Evolutionary conservation across 2,329 filamentous ascomycete species (phyloP).

Genomic region (Fusarium goolgardi): DNA sequence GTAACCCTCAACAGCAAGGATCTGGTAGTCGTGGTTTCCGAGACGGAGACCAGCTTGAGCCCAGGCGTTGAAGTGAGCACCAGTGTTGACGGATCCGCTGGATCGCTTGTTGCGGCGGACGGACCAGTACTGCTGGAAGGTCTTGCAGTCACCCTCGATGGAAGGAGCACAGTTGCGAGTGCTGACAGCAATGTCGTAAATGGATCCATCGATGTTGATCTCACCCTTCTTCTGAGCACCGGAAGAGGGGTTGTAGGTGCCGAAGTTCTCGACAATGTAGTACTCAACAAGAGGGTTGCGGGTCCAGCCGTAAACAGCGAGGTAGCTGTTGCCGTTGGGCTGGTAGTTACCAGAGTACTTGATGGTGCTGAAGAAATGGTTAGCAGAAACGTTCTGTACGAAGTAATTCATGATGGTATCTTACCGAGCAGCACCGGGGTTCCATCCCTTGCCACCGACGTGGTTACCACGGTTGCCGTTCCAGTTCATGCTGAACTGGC

Average conservation of each 20-base stretch:
- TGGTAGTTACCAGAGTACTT: slow-evolving; percentile 49
- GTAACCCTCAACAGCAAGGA: slow-evolving; percentile 67
- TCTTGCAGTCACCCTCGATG: slow-evolving; percentile 59
- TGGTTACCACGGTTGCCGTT: slow-evolving; percentile 46
- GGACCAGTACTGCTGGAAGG: slow-evolving; percentile 66
- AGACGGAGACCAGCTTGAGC: slow-evolving; percentile 59
- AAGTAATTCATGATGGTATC: slow-evolving; percentile 42
- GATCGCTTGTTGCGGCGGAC: slow-evolving; percentile 62
- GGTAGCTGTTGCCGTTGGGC: slow-evolving; percentile 54
- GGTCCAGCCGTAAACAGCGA: slow-evolving; percentile 56
- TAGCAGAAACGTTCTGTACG: slow-evolving; percentile 8
- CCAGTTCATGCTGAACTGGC: slow-evolving; percentile 60
- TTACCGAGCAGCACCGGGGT: slow-evolving; percentile 49
- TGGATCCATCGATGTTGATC: slow-evolving; percentile 52
- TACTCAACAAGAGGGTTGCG: slow-evolving; percentile 54
- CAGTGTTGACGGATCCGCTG: slow-evolving; percentile 61
- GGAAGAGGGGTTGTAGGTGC: slow-evolving; percentile 49
- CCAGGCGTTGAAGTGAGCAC: slow-evolving; percentile 67
- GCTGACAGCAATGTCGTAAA: slow-evolving; percentile 54
- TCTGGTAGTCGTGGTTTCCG: slow-evolving; percentile 64
- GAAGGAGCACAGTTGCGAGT: slow-evolving; percentile 58
- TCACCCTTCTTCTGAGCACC: slow-evolving; percentile 51
- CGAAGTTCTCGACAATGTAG: slow-evolving; percentile 55
- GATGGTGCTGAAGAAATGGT: slow-evolving; percentile 26
- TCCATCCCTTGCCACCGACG: slow-evolving; percentile 47